phyloP scores from a whole-genome alignment of 257 asterid genomes.

The Solanum medicagineum region DNA sequence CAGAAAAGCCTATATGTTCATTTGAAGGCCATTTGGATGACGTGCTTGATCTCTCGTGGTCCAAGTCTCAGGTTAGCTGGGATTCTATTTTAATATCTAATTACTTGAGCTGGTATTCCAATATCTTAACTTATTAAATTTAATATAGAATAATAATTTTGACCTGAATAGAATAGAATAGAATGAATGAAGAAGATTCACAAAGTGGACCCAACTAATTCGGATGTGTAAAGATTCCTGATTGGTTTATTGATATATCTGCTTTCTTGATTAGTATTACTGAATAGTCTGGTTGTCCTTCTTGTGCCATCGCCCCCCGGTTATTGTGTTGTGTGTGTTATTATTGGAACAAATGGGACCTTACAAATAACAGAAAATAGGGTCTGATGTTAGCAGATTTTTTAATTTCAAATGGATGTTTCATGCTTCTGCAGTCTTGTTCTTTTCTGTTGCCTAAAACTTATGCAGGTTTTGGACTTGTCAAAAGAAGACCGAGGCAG shows the following conservation, averaged over 20 bases:
- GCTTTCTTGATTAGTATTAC: not conserved
- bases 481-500: not conserved
- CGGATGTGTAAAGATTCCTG: not conserved
- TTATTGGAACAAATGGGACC: not conserved
- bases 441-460: not conserved
- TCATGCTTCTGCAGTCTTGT: not conserved
- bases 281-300: not conserved
- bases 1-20: constrained; percentile 79
- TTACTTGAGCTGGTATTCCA: not conserved
- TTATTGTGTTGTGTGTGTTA: not conserved
- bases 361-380: not conserved
- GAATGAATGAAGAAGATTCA: not conserved
- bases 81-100: not conserved
- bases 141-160: not conserved
- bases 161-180: not conserved
- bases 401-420: not conserved
- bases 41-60: constrained; percentile 95
- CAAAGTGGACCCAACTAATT: not conserved
- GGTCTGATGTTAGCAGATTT: not conserved
- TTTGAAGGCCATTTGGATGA: constrained; percentile 78
- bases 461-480: not conserved
- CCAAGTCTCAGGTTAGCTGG: constrained; percentile 85
- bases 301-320: not conserved
- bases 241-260: not conserved
- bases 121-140: not conserved